A percentile compares a stretch with the other conserved stretches of the same genome.
Evolutionary conservation across 176 grass and related monocot genomes (phyloP).

Genomic region (Zizania latifolia): DNA sequence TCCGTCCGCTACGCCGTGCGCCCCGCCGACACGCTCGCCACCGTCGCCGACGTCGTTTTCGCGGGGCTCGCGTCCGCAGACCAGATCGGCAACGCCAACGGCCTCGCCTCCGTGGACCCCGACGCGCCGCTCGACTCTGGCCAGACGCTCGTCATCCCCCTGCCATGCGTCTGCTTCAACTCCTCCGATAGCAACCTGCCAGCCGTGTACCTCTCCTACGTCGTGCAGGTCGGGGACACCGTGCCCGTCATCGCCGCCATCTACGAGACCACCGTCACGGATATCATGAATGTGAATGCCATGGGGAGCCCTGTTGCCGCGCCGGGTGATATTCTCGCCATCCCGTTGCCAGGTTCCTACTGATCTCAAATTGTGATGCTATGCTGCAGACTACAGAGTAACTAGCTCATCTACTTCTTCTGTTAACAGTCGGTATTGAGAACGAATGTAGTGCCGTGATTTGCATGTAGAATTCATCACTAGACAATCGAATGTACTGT

Average conservation of each 20-base stretch:
- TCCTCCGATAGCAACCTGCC: slow-evolving; percentile 79
- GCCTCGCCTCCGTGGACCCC: slow-evolving; percentile 38
- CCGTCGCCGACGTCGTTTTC: slow-evolving; percentile 61
- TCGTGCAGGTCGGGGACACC: slow-evolving; percentile 63
- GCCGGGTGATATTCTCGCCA: slow-evolving; percentile 70
- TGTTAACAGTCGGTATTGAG: neutral
- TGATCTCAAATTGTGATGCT: neutral
- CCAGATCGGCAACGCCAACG: slow-evolving; percentile 76
- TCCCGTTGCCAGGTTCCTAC: slow-evolving; percentile 70
- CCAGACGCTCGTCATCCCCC: slow-evolving; percentile 53
- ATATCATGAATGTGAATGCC: slow-evolving; percentile 80
- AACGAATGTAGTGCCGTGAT: neutral
- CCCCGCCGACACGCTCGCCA: slow-evolving; percentile 62
- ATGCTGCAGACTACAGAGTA: too few relatives aligned
- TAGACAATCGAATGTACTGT: neutral
- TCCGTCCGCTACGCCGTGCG: slow-evolving; percentile 64
- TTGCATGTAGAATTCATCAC: too few relatives aligned
- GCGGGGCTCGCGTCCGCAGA: slow-evolving; percentile 63
- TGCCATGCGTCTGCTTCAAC: slow-evolving; percentile 92
- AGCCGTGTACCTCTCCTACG: slow-evolving; percentile 79
- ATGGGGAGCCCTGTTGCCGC: slow-evolving; percentile 63
- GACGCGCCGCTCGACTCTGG: slow-evolving; percentile 64
- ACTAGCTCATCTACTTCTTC: neutral
- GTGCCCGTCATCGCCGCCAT: slow-evolving; percentile 49
- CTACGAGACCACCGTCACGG: slow-evolving; percentile 77